Percentiles rank a stretch among this genome's conserved stretches.
Conservation (phyloP, 2,329 filamentous ascomycete species). For the Myriangium duriaei region DNA sequence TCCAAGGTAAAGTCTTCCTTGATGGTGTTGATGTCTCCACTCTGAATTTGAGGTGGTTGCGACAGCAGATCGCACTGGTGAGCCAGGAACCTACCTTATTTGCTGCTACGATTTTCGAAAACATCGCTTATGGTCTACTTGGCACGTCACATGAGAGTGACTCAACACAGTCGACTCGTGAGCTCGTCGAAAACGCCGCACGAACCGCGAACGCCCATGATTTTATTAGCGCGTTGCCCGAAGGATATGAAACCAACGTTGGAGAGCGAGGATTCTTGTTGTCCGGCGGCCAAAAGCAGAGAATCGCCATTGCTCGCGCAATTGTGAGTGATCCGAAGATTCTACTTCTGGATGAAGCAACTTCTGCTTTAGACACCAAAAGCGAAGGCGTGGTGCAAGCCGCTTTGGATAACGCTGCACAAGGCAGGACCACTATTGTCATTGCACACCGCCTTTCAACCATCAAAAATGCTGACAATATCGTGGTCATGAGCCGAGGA, state of each 20-base stretch:
- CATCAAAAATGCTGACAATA: slow-evolving; percentile 88
- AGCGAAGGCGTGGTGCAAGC: slow-evolving; percentile 91
- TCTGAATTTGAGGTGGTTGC: slow-evolving; percentile 79
- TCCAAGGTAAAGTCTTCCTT: slow-evolving; percentile 63
- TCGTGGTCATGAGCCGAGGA: slow-evolving; percentile 80
- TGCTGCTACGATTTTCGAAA: slow-evolving; percentile 74
- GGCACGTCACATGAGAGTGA: slow-evolving; percentile 65
- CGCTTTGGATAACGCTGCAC: slow-evolving; percentile 72
- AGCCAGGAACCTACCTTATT: slow-evolving; percentile 90
- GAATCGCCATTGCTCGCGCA: slow-evolving; percentile 85
- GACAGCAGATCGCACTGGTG: slow-evolving; percentile 83
- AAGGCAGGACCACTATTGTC: slow-evolving; percentile 84
- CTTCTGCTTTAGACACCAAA: slow-evolving; percentile 84
- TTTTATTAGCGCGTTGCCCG: slow-evolving; percentile 69
- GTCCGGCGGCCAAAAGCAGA: slow-evolving; percentile 91
- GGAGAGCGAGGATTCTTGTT: slow-evolving; percentile 87
- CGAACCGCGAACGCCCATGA: slow-evolving; percentile 90
- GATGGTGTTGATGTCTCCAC: slow-evolving; percentile 72
- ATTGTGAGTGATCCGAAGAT: slow-evolving; percentile 87
- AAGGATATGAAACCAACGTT: slow-evolving; percentile 89
- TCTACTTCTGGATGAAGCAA: slow-evolving; percentile 87
- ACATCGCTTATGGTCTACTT: slow-evolving; percentile 82
- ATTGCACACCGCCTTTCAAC: slow-evolving; percentile 94
- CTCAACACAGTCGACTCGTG: slow-evolving; percentile 52
- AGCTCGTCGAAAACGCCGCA: slow-evolving; percentile 67